Evolutionary conservation across 78 protist species (phyloP).

Genomic region (Dictyostelium capitatum): DNA sequence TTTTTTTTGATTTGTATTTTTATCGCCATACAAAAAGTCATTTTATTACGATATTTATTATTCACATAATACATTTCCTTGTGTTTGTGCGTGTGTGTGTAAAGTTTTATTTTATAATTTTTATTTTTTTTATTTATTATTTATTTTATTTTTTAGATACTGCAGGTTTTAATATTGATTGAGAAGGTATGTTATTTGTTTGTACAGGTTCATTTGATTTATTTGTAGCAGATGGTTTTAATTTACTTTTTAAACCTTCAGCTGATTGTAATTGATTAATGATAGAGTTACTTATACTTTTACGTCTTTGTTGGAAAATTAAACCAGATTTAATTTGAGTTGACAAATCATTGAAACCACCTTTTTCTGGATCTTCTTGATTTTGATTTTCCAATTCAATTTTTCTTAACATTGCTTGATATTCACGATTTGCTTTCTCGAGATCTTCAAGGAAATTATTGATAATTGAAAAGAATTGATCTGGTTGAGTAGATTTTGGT

Average conservation of each 20-base stretch:
- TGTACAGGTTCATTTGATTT: not conserved
- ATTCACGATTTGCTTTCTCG: slow-evolving; percentile 45
- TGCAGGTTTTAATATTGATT: slow-evolving; percentile 53
- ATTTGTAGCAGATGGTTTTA: not conserved
- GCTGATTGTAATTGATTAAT: slow-evolving; percentile 34
- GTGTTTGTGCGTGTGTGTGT: no score
- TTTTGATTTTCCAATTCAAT: slow-evolving; percentile 11
- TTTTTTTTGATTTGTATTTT: no score
- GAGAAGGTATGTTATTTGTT: slow-evolving; percentile 23
- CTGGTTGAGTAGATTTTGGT: slow-evolving; percentile 36
- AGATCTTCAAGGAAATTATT: slow-evolving; percentile 45
- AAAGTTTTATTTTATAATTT: not conserved
- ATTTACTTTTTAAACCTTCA: not conserved
- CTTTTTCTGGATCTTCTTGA: slow-evolving; percentile 68
- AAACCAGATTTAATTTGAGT: slow-evolving; percentile 54
- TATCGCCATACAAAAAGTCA: no score
- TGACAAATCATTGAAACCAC: slow-evolving; percentile 57
- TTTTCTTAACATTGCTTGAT: slow-evolving; percentile 24
- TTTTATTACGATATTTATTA: no score
- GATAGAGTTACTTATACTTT: not conserved
- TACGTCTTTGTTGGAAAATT: slow-evolving; percentile 48
- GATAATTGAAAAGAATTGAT: slow-evolving; percentile 47
- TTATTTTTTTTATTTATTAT: not conserved
- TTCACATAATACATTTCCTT: no score
- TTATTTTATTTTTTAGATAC: not conserved